Evolutionary conservation across 768 basidiomycete species (phyloP), one percentile per base, ranked within the genome.

Genomic region (Collybiopsis confluens): DNA sequence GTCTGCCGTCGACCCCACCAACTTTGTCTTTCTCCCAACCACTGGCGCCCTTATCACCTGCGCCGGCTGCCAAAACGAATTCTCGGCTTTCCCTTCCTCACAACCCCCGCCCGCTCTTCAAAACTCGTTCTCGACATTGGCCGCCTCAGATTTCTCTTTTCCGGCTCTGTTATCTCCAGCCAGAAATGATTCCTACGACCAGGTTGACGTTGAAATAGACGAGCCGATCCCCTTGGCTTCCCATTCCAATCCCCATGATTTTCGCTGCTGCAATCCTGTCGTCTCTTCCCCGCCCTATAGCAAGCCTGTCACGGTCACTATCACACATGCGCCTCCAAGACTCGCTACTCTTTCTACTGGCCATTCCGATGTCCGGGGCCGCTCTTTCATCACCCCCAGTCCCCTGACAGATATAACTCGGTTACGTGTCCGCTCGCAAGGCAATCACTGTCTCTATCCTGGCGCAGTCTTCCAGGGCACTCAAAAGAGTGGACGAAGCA

Each of bases 401-500:
- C 90, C 91, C 5, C 69, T 84, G 33, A 67, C 76, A 55, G 90
- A 92, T 66, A 87, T 92, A 56, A 90, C 90, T 46, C 85, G 81
- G 20, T 68, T 92, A 45, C 85, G 89, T 37, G 79, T 90, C 35
- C 81, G 85, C 45, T 78, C 86, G 18, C 83, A 83, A 58, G 80
- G 78, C 11, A 86, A 88, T 64, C 82, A 88, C 59, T 90, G 87
- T 65, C 76, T 92, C 9, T 91, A 94, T 69, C 88, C 95, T 27
- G 96, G 96, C 2, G 88, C 92, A 37, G 77, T 81, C 15, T 98
- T 95, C 68, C 78, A 83, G 56, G 96, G 96, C 2, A 93, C 91
- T 0, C 96, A 98, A 72, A 92, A 93, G 73, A 90, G 88, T 58
- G 96, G 95, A 2, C 80, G 92, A 60, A 95, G 90, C 66, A 90